Conservation (phyloP, 352 stramenopile species). For the Pseudoperonospora humuli region DNA sequence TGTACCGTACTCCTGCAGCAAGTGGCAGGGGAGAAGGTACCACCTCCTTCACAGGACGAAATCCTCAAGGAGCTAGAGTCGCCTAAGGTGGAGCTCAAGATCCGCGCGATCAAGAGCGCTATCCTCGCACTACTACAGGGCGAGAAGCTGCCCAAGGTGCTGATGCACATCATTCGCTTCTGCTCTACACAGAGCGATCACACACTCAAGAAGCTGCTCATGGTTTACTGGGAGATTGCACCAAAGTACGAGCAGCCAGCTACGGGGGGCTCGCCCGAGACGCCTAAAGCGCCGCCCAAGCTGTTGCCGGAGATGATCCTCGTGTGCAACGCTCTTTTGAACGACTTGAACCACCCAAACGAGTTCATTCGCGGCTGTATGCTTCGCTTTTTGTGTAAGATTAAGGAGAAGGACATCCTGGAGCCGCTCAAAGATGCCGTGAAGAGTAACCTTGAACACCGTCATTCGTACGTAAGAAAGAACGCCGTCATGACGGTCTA, state of each 20-base stretch:
- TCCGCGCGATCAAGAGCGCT: conserved; percentile 95
- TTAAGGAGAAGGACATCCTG: conserved; percentile 96
- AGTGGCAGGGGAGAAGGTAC: conserved; percentile 45
- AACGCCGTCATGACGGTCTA: conserved; percentile 98
- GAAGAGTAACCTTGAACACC: conserved; percentile 97
- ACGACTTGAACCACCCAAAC: conserved; percentile 99
- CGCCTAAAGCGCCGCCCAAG: conserved; percentile 70
- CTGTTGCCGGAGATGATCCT: conserved; percentile 99
- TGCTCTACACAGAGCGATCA: conserved; percentile 99
- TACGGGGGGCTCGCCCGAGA: conserved; percentile 16
- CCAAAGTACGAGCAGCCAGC: conserved; percentile 92
- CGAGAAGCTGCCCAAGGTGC: conserved; percentile 95
- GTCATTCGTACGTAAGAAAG: conserved; percentile 98
- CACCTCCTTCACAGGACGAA: conserved; percentile 88
- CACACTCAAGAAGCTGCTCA: conserved; percentile 99
- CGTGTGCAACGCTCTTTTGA: conserved; percentile 98
- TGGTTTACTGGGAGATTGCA: conserved; percentile 99
- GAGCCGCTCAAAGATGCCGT: conserved; percentile 87
- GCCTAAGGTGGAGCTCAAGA: conserved; percentile 93
- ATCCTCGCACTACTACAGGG: conserved; percentile 98
- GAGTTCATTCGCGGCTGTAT: conserved; percentile 99
- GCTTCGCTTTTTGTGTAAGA: conserved; percentile 99
- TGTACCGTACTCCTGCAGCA: conserved; percentile 79
- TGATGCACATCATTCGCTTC: conserved; percentile 99
- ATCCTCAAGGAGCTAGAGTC: conserved; percentile 97